A percentile compares a stretch with the other conserved stretches of the same genome.
These are phyloP conservation scores for Didymella pinodella DNA, from an alignment of 2,329 filamentous ascomycete genomes.

Conservation along the genomic window DNA sequence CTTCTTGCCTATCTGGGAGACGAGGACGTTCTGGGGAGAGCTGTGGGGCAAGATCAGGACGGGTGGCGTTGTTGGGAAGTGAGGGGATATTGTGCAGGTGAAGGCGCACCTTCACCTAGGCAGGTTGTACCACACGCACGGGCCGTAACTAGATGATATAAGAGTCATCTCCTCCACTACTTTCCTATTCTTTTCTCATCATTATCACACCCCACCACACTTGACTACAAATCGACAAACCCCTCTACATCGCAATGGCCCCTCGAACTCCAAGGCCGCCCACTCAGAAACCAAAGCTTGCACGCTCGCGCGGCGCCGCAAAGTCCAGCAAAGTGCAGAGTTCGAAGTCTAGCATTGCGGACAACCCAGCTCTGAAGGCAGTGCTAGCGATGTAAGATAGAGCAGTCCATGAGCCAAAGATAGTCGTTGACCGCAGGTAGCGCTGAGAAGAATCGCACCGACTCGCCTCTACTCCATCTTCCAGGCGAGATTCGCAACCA, in stretches of 20 bases:
- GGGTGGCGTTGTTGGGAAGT: not conserved
- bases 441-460: too few species aligned
- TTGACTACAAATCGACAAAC: not conserved
- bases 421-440: not conserved
- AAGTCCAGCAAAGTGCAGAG: too few species aligned
- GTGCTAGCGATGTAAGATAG: too few species aligned
- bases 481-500: not conserved
- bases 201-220: not conserved
- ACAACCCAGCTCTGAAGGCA: too few species aligned
- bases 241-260: not conserved
- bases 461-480: not conserved
- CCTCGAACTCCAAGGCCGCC: not conserved
- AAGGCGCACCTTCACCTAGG: not conserved
- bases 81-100: not conserved
- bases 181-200: not conserved
- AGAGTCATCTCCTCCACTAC: not conserved
- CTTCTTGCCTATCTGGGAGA: constrained; percentile 55
- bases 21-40: constrained; percentile 29
- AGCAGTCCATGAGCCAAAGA: too few species aligned
- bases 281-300: not conserved
- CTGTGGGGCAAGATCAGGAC: constrained; percentile 4
- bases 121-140: not conserved
- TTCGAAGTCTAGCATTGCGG: too few species aligned
- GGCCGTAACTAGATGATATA: not conserved
- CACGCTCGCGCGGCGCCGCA: not conserved